A percentile compares a stretch with the other conserved stretches of the same genome.
Conservation (phyloP, 176 grass and related monocot genomes). For the Oryza coarctata region DNA sequence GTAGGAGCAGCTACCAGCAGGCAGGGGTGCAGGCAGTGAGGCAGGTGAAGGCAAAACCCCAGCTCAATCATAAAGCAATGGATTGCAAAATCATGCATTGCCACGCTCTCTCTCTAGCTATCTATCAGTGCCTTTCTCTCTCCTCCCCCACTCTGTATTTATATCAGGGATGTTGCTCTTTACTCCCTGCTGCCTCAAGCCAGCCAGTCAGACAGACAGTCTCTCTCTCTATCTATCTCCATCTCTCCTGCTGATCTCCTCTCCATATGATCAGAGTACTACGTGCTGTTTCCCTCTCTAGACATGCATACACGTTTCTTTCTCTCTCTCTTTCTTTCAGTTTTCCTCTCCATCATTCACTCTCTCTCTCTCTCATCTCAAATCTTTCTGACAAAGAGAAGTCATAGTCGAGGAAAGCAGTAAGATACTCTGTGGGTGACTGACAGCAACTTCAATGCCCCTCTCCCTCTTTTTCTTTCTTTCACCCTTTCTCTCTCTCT, state of each 20-base stretch:
- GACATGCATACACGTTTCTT: slow-evolving; percentile 5
- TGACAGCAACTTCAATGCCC: slow-evolving; percentile 77
- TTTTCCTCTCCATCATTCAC: background rate
- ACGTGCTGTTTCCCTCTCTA: slow-evolving; percentile 29
- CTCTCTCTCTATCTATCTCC: background rate
- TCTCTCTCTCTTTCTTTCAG: background rate
- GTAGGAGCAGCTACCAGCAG: slow-evolving; percentile 8
- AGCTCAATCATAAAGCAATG: slow-evolving; percentile 94
- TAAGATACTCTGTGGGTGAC: slow-evolving; percentile 82
- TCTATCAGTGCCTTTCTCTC: background rate
- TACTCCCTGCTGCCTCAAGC: slow-evolving; percentile 46
- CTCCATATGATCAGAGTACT: slow-evolving; percentile 4
- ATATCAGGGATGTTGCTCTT: slow-evolving; percentile 81
- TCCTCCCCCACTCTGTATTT: slow-evolving; percentile 42
- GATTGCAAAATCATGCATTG: slow-evolving; percentile 83
- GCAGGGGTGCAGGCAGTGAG: slow-evolving; percentile 12
- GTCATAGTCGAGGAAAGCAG: slow-evolving; percentile 87
- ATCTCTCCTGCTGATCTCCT: slow-evolving; percentile 4
- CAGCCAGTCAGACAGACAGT: slow-evolving; percentile 28
- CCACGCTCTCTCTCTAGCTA: background rate
- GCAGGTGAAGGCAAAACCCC: background rate
- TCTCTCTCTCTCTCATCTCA: slow-evolving; percentile 24
- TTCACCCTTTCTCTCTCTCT: slow-evolving; percentile 28
- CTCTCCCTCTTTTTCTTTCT: slow-evolving; percentile 33
- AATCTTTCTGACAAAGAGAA: slow-evolving; percentile 84